A percentile compares a stretch with the other conserved stretches of the same genome.
Evolutionary conservation across 106 monocot species (phyloP).

Genomic region (Ottelia alismoides): DNA sequence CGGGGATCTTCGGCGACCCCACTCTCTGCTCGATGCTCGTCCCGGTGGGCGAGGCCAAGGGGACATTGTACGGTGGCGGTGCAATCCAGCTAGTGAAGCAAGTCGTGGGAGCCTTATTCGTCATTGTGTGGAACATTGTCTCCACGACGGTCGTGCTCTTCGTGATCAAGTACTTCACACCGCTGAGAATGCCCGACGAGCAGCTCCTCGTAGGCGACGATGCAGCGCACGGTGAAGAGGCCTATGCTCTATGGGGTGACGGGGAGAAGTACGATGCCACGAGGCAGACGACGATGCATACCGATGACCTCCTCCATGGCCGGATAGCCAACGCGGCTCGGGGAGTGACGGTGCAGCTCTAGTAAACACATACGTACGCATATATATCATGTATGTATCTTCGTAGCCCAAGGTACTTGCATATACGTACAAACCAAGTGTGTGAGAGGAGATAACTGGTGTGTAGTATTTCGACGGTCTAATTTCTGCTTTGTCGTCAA

Average conservation of each 20-base stretch:
- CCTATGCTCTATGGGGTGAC: too few species aligned
- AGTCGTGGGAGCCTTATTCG: not conserved
- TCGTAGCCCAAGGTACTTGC: too few species aligned
- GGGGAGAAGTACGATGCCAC: too few species aligned
- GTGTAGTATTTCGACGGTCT: too few species aligned
- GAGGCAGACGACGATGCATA: not conserved
- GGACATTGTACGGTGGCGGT: conserved; percentile 1
- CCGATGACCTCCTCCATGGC: not conserved
- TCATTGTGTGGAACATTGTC: conserved; percentile 4
- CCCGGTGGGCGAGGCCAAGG: conserved; percentile 2
- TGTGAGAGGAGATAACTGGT: too few species aligned
- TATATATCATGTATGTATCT: too few species aligned
- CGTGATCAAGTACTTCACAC: not conserved
- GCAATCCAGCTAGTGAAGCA: not conserved
- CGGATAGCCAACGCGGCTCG: not conserved
- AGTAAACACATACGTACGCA: too few species aligned
- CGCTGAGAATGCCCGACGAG: conserved; percentile 4
- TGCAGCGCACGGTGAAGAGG: conserved; percentile 5
- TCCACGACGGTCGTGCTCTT: not conserved
- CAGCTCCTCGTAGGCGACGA: conserved; percentile 4
- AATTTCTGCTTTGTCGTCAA: too few species aligned
- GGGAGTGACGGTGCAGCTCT: conserved; percentile 3
- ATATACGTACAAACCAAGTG: too few species aligned
- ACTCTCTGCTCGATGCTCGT: not conserved
- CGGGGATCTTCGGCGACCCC: conserved; percentile 2